phyloP scores from a whole-genome alignment of 1,139 yeast genomes.

The Taphrina confusa region DNA sequence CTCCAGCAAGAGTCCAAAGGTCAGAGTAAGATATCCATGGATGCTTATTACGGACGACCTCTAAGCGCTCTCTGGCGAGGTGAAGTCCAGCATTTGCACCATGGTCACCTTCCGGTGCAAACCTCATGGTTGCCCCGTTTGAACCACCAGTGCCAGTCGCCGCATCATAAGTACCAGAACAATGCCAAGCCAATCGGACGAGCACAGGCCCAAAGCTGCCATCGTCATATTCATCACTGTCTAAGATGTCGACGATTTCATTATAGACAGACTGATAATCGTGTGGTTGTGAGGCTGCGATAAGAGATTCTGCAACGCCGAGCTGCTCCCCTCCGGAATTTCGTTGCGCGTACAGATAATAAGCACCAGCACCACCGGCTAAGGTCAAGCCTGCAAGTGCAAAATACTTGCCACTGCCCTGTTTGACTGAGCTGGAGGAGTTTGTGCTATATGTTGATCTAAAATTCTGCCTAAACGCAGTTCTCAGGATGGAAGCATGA shows the following conservation, averaged over 20 bases:
- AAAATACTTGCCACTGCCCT: neutral
- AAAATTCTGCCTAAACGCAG: neutral
- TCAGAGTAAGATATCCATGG: slow-evolving; percentile 67
- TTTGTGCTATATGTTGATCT: neutral
- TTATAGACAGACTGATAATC: slow-evolving; percentile 31
- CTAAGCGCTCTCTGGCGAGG: slow-evolving; percentile 58
- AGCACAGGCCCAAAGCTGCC: slow-evolving; percentile 68
- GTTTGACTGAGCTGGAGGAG: neutral
- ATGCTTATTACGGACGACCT: slow-evolving; percentile 58
- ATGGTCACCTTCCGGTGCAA: slow-evolving; percentile 51
- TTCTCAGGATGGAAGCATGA: neutral
- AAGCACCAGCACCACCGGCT: slow-evolving; percentile 27
- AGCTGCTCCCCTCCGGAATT: slow-evolving; percentile 32
- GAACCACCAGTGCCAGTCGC: slow-evolving; percentile 63
- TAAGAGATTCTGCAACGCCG: slow-evolving; percentile 18
- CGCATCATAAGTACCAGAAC: slow-evolving; percentile 65
- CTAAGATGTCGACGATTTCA: slow-evolving; percentile 29
- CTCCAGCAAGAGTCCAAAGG: slow-evolving; percentile 67
- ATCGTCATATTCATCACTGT: slow-evolving; percentile 53
- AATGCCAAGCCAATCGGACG: slow-evolving; percentile 70
- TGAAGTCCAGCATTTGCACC: slow-evolving; percentile 67
- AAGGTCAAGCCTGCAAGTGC: slow-evolving; percentile 10
- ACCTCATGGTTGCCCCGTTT: slow-evolving; percentile 68
- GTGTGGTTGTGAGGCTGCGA: slow-evolving; percentile 19
- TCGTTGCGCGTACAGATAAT: slow-evolving; percentile 29